Percentiles rank a stretch among this genome's conserved stretches.
phyloP scores from a whole-genome alignment of 306 rosid species.

The Elaeagnus macrophylla region DNA sequence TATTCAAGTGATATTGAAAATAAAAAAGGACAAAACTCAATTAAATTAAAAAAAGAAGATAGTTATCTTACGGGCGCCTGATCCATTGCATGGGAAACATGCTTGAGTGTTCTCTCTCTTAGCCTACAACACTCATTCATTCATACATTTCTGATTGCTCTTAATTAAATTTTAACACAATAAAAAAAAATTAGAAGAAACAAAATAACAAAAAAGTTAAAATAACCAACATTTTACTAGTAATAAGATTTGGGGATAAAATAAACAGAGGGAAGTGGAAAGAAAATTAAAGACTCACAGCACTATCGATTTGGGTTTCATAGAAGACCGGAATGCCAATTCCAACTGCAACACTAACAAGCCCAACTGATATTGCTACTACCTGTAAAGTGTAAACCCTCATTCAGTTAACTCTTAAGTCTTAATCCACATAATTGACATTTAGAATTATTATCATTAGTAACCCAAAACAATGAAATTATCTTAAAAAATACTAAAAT shows the following conservation, averaged over 20 bases:
- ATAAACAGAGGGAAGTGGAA: background rate
- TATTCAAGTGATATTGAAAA: too few relatives aligned
- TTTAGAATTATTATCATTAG: background rate
- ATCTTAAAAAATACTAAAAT: background rate
- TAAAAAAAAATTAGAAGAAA: slow-evolving; percentile 3
- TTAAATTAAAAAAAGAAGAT: slow-evolving; percentile 3
- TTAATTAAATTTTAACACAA: background rate
- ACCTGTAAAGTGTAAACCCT: slow-evolving; percentile 50
- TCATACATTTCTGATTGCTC: background rate
- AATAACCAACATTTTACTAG: background rate
- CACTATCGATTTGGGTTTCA: slow-evolving; percentile 79
- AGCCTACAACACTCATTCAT: slow-evolving; percentile 41
- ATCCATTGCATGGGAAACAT: slow-evolving; percentile 92
- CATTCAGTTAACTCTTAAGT: background rate
- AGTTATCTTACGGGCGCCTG: slow-evolving; percentile 79
- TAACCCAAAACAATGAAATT: background rate
- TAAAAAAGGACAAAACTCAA: background rate
- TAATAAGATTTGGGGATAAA: background rate
- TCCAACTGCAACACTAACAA: slow-evolving; percentile 70
- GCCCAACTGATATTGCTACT: slow-evolving; percentile 75
- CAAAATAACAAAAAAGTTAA: background rate
- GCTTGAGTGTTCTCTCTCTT: slow-evolving; percentile 86
- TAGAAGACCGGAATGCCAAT: slow-evolving; percentile 85
- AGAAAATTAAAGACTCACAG: slow-evolving; percentile 37
- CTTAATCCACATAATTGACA: background rate